Evolutionary conservation across 768 basidiomycete genomes (phyloP), one percentile per base, ranked within the genome.

Genomic region (Saitozyma sp.): DNA sequence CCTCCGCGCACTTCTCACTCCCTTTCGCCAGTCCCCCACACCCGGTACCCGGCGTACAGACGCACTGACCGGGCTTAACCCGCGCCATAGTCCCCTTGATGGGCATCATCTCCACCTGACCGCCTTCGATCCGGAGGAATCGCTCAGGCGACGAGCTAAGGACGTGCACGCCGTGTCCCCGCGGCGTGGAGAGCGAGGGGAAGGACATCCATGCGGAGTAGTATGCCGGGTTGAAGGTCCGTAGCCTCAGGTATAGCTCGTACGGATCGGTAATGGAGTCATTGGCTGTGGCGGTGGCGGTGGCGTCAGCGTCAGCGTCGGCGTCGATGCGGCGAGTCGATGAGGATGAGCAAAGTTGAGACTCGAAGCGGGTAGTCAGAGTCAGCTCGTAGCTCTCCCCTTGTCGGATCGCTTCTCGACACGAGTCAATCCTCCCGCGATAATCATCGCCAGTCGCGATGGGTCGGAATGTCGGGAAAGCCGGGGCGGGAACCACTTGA

Each of bases 311-410:
- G 54, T 8, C 40, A 39, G 45, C 17, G 16, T n/a, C 9, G 60
- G 54, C 38, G 7, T 61, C 69, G 4, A 40, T 46, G 0, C 29
- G 20, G 51, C 43, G 42, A 42, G 40, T 19, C 11, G 42, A n/a
- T 45, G 43, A n/a, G 42, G 29, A 57, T 9, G 50, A 43, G 37
- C 88, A 88, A 2, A 85, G 83, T 19, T 48, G 79, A 17, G 29
- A 8, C 13, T 37, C 29, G 20, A 78, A 1, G 78, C 70, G 19
- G 16, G 80, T 80, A 1, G 94, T 96, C 40, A 96, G 82, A 67
- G 93, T 96, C 42, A 97, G 84, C 76, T 97, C 94, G 79, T 97
- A 97, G 2, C 91, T 91, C 74, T 96, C 89, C 3, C 94, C 94
- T 39, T 87, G 83, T 62, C 83, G 88, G 45, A 96, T 85, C 63